Percentiles rank a stretch among this genome's conserved stretches.
Evolutionary conservation across 2,329 filamentous ascomycete species (phyloP).

Genomic region (Scleromitrula shiraiana): DNA sequence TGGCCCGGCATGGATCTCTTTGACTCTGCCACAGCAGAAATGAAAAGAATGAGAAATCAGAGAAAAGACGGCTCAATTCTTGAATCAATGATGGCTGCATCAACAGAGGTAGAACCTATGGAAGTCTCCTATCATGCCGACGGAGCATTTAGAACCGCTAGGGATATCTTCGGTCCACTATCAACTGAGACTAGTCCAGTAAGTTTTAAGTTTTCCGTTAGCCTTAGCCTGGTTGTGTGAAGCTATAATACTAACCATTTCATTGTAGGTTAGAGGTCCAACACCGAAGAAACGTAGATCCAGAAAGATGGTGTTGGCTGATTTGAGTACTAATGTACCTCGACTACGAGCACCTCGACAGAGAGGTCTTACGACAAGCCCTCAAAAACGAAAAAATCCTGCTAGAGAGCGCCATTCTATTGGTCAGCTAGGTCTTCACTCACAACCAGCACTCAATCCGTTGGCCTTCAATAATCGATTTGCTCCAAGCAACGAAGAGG

Average conservation of each 20-base stretch:
- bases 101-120: constrained; percentile 52
- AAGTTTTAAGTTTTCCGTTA: constrained; percentile 21
- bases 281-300: constrained; percentile 25
- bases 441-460: constrained; percentile 20
- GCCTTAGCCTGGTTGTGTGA: neutral
- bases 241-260: constrained; percentile 9
- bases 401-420: constrained; percentile 4
- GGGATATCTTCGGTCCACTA: constrained; percentile 53
- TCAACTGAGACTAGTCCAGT: constrained; percentile 46
- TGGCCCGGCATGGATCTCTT: constrained; percentile 78
- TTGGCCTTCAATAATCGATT: constrained; percentile 18
- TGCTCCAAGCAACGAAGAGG: constrained; percentile 23
- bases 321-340: constrained; percentile 23
- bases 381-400: constrained; percentile 14
- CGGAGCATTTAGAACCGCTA: constrained; percentile 42
- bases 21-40: constrained; percentile 66
- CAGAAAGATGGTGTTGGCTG: constrained; percentile 18
- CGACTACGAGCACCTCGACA: constrained; percentile 15
- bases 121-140: constrained; percentile 56
- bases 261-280: constrained; percentile 12
- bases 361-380: constrained; percentile 13
- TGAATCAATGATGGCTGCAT: constrained; percentile 55
- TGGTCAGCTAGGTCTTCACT: constrained; percentile 11
- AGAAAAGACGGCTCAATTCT: constrained; percentile 68
- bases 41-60: constrained; percentile 69